Conservation (phyloP, 192 early-diverging fungal genomes). For the Gonapodya prolifera region DNA sequence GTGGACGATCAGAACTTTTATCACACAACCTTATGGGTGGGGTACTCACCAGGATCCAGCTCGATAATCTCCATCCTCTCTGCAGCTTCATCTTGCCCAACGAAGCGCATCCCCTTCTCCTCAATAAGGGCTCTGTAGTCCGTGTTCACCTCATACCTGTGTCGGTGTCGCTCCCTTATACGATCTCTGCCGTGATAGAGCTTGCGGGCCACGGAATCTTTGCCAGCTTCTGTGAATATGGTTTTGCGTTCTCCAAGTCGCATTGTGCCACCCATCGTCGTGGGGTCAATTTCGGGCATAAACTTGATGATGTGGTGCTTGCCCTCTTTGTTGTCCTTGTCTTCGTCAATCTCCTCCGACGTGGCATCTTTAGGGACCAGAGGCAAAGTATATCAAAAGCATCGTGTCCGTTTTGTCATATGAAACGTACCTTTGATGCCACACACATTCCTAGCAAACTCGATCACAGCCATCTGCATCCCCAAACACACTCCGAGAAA, state of each 20-base stretch:
- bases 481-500: conserved; percentile 98
- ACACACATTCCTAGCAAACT: conserved; percentile 89
- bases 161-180: conserved; percentile 61
- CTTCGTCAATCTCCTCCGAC: conserved; percentile 78
- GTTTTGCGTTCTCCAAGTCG: conserved; percentile 78
- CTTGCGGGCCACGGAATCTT: conserved; percentile 3
- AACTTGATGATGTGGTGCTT: conserved; percentile 70
- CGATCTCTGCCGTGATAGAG: conserved; percentile 3
- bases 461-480: conserved; percentile 92
- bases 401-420: too few species aligned
- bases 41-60: conserved; percentile 31
- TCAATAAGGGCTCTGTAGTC: conserved; percentile 61
- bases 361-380: conserved; percentile 42
- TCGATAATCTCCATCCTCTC: conserved; percentile 98
- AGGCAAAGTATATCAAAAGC: too few species aligned
- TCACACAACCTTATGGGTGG: conserved; percentile 61
- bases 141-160: conserved; percentile 98
- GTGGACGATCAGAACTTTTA: conserved; percentile 73
- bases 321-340: too few species aligned
- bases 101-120: conserved; percentile 68
- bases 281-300: conserved; percentile 95
- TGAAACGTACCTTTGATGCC: conserved; percentile 40
- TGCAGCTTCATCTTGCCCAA: conserved; percentile 87
- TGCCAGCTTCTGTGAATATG: conserved; percentile 24
- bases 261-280: conserved; percentile 95